These are phyloP conservation scores for Aspergillus fructus DNA, from an alignment of 2,329 filamentous ascomycete species.

Conservation along the genomic window DNA sequence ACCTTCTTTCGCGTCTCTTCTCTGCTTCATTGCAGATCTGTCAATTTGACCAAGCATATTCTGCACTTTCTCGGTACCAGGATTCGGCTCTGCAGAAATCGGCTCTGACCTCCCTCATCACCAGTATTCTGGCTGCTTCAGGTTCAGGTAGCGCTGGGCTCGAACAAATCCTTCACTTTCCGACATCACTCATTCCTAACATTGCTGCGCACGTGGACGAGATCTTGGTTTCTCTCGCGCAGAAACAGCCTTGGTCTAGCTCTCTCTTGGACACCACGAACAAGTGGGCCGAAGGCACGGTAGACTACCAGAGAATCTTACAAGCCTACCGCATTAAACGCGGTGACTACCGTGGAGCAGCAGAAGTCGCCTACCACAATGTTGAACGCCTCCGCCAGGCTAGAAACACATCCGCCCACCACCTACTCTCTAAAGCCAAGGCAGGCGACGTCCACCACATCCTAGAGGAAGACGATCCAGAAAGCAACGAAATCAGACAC, in stretches of 20 bases:
- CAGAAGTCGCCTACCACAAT: constrained; percentile 56
- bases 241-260: constrained; percentile 64
- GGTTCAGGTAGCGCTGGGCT: constrained; percentile 45
- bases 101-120: constrained; percentile 66
- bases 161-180: constrained; percentile 68
- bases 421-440: constrained; percentile 38
- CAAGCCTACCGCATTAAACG: constrained; percentile 86
- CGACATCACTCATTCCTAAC: constrained; percentile 63
- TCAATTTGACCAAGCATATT: constrained; percentile 80
- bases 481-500: constrained; percentile 57
- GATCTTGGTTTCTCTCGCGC: constrained; percentile 70
- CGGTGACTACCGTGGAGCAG: constrained; percentile 79
- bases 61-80: constrained; percentile 70
- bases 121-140: constrained; percentile 42
- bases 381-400: constrained; percentile 51
- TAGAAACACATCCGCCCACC: constrained; percentile 33
- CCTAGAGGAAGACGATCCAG: constrained; percentile 43
- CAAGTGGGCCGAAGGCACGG: constrained; percentile 38
- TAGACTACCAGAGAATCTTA: constrained; percentile 82
- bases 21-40: constrained; percentile 75
- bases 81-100: constrained; percentile 70
- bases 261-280: constrained; percentile 39
- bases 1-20: constrained; percentile 82
- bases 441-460: constrained; percentile 32
- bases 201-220: constrained; percentile 77